A percentile compares a stretch with the other conserved stretches of the same genome.
Evolutionary conservation across 805 yeast species (phyloP).

Genomic region (Kluyveromyces dobzhanskii): DNA sequence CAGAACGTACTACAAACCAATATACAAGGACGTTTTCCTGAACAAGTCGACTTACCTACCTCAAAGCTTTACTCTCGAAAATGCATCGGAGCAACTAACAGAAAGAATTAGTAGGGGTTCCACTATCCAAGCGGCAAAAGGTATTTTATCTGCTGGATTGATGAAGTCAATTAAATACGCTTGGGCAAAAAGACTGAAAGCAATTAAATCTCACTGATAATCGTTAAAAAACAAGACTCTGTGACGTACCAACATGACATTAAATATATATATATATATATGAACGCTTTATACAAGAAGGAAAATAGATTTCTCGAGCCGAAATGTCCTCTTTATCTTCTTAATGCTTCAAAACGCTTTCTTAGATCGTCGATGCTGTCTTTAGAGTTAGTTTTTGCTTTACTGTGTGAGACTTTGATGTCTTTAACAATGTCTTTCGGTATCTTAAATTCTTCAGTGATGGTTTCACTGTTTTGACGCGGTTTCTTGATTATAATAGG

Average conservation of each 20-base stretch:
- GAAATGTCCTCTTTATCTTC: slow-evolving; percentile 25
- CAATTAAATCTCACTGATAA: slow-evolving; percentile 16
- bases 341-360: slow-evolving; percentile 73
- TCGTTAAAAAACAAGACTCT: too few relatives aligned
- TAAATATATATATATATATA: slow-evolving; percentile 1
- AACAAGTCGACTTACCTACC: slow-evolving; percentile 30
- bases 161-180: slow-evolving; percentile 66
- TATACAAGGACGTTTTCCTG: slow-evolving; percentile 30
- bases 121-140: slow-evolving; percentile 68
- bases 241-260: too few relatives aligned
- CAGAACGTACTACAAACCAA: slow-evolving; percentile 64
- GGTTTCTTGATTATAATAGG: slow-evolving; percentile 39
- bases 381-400: slow-evolving; percentile 17
- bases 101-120: slow-evolving; percentile 64
- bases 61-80: slow-evolving; percentile 32
- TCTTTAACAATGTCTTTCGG: slow-evolving; percentile 35
- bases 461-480: slow-evolving; percentile 34
- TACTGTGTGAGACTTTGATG: slow-evolving; percentile 23
- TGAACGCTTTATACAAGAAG: neutral
- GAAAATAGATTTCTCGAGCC: too few relatives aligned
- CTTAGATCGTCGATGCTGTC: slow-evolving; percentile 57
- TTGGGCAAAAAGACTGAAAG: slow-evolving; percentile 51
- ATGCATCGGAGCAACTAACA: slow-evolving; percentile 32
- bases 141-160: slow-evolving; percentile 81
- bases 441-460: slow-evolving; percentile 30